A percentile compares a stretch with the other conserved stretches of the same genome.
Evolutionary conservation across 805 yeast species (phyloP).

Genomic region (Pichia manshurica): DNA sequence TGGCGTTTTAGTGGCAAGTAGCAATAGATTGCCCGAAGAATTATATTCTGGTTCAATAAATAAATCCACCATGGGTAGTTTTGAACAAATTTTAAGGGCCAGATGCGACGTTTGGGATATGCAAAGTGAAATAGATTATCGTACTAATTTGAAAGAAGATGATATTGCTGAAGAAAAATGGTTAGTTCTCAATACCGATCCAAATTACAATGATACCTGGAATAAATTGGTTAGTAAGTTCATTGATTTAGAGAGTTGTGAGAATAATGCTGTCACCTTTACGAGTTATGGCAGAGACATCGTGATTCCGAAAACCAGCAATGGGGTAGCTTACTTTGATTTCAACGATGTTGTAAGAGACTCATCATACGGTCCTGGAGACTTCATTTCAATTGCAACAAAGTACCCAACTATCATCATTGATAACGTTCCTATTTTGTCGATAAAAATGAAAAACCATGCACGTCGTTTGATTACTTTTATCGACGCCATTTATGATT

Average conservation of each 20-base stretch:
- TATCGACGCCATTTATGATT: constrained; percentile 64
- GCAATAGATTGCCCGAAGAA: constrained; percentile 68
- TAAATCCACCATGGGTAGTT: constrained; percentile 49
- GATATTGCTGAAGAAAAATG: constrained; percentile 22
- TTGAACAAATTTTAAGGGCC: constrained; percentile 49
- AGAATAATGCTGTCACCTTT: constrained; percentile 26
- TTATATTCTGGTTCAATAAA: constrained; percentile 62
- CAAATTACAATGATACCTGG: constrained; percentile 34
- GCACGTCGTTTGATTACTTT: constrained; percentile 64
- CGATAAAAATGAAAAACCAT: constrained; percentile 53
- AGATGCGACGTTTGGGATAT: constrained; percentile 60
- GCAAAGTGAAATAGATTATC: constrained; percentile 53
- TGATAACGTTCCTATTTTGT: constrained; percentile 56
- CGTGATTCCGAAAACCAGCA: constrained; percentile 35
- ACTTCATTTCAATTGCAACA: constrained; percentile 63
- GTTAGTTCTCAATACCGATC: constrained; percentile 31
- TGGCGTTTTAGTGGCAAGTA: constrained; percentile 69
- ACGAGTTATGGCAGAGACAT: constrained; percentile 54
- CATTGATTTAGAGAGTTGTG: constrained; percentile 7
- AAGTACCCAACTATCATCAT: constrained; percentile 50
- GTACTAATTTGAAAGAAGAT: constrained; percentile 33
- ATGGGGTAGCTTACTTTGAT: constrained; percentile 41
- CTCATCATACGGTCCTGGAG: constrained; percentile 53
- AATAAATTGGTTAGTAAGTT: constrained; percentile 24
- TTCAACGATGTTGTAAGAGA: constrained; percentile 53